Conservation (phyloP, 2,329 filamentous ascomycete species). For the Cordyceps sp. region DNA sequence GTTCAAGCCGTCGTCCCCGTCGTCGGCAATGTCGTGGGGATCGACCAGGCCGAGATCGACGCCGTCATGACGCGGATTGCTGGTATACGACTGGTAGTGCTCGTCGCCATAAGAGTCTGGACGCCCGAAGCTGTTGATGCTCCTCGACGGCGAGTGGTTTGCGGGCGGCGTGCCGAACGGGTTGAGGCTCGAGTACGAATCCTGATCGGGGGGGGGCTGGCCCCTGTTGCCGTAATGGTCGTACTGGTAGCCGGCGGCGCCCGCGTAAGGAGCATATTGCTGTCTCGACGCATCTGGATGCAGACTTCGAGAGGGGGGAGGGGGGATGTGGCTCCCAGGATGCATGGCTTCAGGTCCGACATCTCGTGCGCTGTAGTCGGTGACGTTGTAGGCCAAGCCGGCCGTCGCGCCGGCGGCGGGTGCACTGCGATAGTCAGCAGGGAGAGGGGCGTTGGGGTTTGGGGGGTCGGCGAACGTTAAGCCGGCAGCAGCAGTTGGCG, state of each 20-base stretch:
- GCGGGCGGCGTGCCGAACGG: constrained; percentile 17
- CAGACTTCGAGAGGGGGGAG: constrained; percentile 18
- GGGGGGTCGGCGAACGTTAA: background rate
- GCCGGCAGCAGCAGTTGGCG: constrained; percentile 5
- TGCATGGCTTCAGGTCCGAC: constrained; percentile 48
- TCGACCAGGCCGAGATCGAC: constrained; percentile 45
- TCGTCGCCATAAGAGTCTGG: constrained; percentile 40
- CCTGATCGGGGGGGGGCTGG: constrained; percentile 13
- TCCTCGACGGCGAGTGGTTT: constrained; percentile 28
- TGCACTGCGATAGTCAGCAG: constrained; percentile 50
- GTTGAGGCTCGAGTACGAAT: constrained; percentile 25
- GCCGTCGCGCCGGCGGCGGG: constrained; percentile 48
- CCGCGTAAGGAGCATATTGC: constrained; percentile 4
- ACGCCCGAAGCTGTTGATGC: constrained; percentile 25
- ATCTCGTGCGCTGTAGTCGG: constrained; percentile 45
- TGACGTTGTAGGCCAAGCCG: constrained; percentile 49
- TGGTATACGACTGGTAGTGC: constrained; percentile 45
- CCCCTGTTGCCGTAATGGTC: background rate
- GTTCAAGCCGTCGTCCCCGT: constrained; percentile 70
- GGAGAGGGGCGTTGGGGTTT: constrained; percentile 33
- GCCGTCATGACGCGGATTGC: constrained; percentile 24
- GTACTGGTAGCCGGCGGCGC: constrained; percentile 5
- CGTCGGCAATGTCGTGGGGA: constrained; percentile 67
- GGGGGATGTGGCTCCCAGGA: constrained; percentile 17
- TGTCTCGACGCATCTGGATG: constrained; percentile 6